Evolutionary conservation across 495 filamentous ascomycete genomes (phyloP).

Genomic region (Sphaerosporella brunnea): DNA sequence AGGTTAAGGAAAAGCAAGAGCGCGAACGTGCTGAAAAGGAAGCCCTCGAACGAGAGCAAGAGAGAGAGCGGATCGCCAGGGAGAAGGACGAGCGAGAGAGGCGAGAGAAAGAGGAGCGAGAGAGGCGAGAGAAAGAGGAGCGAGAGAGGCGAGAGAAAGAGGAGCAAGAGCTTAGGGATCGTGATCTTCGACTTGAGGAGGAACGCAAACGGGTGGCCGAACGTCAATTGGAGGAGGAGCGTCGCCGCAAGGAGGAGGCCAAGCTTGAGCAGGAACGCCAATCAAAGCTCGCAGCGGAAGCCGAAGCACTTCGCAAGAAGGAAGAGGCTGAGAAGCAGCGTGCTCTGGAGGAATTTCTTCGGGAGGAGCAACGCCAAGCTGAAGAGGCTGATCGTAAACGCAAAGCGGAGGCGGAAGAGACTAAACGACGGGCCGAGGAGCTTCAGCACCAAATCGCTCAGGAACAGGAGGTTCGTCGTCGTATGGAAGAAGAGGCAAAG

Average conservation of each 20-base stretch:
- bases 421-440: constrained; percentile 15
- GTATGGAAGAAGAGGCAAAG: constrained; percentile 9
- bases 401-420: constrained; percentile 7
- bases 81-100: constrained; percentile 11
- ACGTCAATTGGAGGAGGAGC: constrained; percentile 14
- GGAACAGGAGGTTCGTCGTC: constrained; percentile 7
- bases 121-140: not conserved
- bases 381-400: constrained; percentile 12
- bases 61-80: constrained; percentile 7
- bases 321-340: constrained; percentile 18
- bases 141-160: constrained; percentile 5
- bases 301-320: constrained; percentile 18
- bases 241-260: constrained; percentile 7
- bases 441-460: constrained; percentile 18
- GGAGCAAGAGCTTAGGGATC: not conserved
- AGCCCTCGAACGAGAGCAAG: constrained; percentile 6
- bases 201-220: constrained; percentile 7
- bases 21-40: constrained; percentile 10
- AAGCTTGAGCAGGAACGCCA: constrained; percentile 12
- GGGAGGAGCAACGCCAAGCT: constrained; percentile 11
- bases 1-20: constrained; percentile 18
- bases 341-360: constrained; percentile 9
- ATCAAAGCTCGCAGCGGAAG: constrained; percentile 11
- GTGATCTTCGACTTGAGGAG: not conserved
- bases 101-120: constrained; percentile 6